Base-by-base conservation (phyloP, 2,329 filamentous ascomycete genomes). In the Pleomassaria siparia region DNA sequence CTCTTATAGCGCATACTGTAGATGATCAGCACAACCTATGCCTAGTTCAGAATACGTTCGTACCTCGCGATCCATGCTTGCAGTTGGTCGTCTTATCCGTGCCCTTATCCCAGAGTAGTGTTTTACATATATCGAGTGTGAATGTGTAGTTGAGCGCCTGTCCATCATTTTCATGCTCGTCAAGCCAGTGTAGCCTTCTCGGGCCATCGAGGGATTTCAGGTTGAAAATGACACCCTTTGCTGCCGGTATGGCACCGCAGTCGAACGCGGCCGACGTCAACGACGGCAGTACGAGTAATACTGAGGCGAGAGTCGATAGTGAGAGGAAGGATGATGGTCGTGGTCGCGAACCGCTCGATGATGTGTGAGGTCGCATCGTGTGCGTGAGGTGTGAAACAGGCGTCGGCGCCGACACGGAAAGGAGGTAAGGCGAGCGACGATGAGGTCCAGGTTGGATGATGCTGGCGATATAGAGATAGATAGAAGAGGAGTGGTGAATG, bases 1-100 rank as follows among this genome's bases (percentile, higher is more conserved):
- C 81, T 50, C 84, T 77, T 60, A 95, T 86, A 9, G 80, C 89
- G 72, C 91, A 96, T 32, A 92, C 89, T 89, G 51, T n/a, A n/a
- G n/a, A n/a, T n/a, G n/a, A n/a, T n/a, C n/a, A n/a, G n/a, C n/a
- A n/a, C n/a, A n/a, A n/a, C n/a, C n/a, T n/a, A n/a, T n/a, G n/a
- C n/a, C n/a, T n/a, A n/a, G n/a, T n/a, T n/a, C n/a, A n/a, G n/a
- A n/a, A n/a, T n/a, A n/a, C n/a, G n/a, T n/a, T n/a, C 76, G 51
- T 71, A 88, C 86, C 82, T 76, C 85, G 79, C 2, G 88, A 85
- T 32, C 84, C 85, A 39, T 80, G 79, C 0, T 83, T 85, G 65
- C 90, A 95, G 60, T 85, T 75, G 29, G 84, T 75, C 5, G 76
- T 71, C 56, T 80, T 78, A 15, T 75, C 72, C 1, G 76, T 73